Evolutionary conservation across 164 flowering plant genomes (phyloP), one percentile per base, ranked within the genome.

Genomic region (Euptelea pleiosperma): DNA sequence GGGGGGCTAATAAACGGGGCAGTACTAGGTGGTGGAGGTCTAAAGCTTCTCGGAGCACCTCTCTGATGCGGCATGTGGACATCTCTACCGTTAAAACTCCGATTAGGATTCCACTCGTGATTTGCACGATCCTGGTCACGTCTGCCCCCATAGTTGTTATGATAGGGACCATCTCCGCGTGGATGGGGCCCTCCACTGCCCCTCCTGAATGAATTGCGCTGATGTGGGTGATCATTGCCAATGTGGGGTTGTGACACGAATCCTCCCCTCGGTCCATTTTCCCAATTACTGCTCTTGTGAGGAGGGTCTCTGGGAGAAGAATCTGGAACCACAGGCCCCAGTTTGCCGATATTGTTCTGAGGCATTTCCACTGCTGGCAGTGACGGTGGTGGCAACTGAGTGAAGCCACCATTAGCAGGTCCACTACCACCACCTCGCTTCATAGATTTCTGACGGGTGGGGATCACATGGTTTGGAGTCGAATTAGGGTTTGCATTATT

Each of bases 111-210:
- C 84, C 80, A 78, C 21, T 78, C 83, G 42, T 74, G 74, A 65
- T 69, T 79, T 44, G 68, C 68, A 19, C 87, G 88, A 25, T 88
- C 94, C 8, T 74, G 84, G 30, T 84, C 88, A 39, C 87, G 91
- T 72, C 89, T 76, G 53, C 76, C 75, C 16, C 89, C 87, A 73
- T 76, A 69, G 59, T 66, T 70, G 50, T 73, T 66, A 57, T 77
- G 77, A 58, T 70, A 70, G 3, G 66, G 33, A 48, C 77, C 82
- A 66, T 79, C 82, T 22, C 82, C 78, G 30, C 86, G 86, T 0
- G 63, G 66, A 58, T 81, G 82, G 2, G 74, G 55, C 1, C 87
- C 83, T 16, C 79, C 68, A 61, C 54, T 74, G 2, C 82, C 81
- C 59, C 84, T 77, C 60, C 87, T 72, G 49, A 42, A 73, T 2